Evolutionary conservation across 495 filamentous ascomycete species (phyloP), one percentile per base, ranked within the genome.

Genomic region (Diplogelasinospora grovesii): DNA sequence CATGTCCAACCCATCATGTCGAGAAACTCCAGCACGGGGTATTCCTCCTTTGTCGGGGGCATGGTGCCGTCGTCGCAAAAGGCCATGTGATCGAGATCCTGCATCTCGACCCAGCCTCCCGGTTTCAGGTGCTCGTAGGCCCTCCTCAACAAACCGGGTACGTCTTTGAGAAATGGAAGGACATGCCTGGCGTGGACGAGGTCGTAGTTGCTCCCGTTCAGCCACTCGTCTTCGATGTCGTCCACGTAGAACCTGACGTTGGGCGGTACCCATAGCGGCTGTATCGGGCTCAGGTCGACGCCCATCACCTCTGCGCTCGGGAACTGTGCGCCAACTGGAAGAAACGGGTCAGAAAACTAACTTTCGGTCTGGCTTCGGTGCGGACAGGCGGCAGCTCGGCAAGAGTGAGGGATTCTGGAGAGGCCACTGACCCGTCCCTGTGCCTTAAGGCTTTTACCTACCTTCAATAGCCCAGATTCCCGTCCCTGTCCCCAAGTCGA

Each of bases 401-500:
- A 46, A 22, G 50, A 32, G 25, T 36, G 43, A 51, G n/a, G n/a
- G n/a, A n/a, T n/a, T n/a, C n/a, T n/a, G n/a, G n/a, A n/a, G n/a
- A n/a, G n/a, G n/a, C n/a, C n/a, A n/a, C n/a, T n/a, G n/a, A n/a
- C n/a, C n/a, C n/a, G n/a, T n/a, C n/a, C n/a, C n/a, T n/a, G n/a
- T n/a, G n/a, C n/a, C n/a, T n/a, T n/a, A n/a, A n/a, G n/a, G n/a
- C n/a, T n/a, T 31, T 14, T 33, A 49, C 71, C 60, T 57, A 63
- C 75, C 65, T 44, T 81, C 77, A 32, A 82, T 76, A 1, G 78
- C 70, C 79, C 79, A 83, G 48, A 68, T 62, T 15, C 68, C 76
- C 0, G 74, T 78, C n/a, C 75, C 75, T 1, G 75, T 78, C 22
- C 79, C 78, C 18, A 82, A 67, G 46, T 82, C 79, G 20, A 83